These are phyloP conservation scores for Pilobolus umbonatus DNA, from an alignment of 192 early-diverging fungal species.

Conservation along the genomic window DNA sequence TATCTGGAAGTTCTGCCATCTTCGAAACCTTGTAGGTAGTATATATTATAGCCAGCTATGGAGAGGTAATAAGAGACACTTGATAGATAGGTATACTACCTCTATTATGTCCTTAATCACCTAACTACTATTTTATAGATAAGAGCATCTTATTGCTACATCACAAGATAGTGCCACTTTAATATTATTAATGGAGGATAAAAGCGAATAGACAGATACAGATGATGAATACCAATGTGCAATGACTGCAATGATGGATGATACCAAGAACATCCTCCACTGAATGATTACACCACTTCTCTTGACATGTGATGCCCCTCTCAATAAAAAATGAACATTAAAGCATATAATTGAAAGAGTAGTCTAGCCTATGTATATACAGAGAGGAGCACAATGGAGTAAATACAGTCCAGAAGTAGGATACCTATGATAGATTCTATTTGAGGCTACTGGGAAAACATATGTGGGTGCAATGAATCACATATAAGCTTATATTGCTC, in stretches of 20 bases:
- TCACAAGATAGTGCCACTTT: conserved; percentile 50
- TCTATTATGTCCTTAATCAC: too few species aligned
- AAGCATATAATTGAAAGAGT: conserved; percentile 47
- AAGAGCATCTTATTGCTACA: conserved; percentile 38
- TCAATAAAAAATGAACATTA: conserved; percentile 37
- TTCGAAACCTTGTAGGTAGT: conserved; percentile 52
- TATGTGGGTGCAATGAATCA: neutral
- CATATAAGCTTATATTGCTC: neutral
- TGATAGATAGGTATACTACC: conserved; percentile 44
- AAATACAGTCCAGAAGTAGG: conserved; percentile 46
- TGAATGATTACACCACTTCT: conserved; percentile 51
- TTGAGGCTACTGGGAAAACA: conserved; percentile 42
- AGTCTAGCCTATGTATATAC: conserved; percentile 53
- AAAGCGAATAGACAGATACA: conserved; percentile 48
- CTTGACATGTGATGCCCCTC: conserved; percentile 51
- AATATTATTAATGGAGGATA: conserved; percentile 58
- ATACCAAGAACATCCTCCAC: conserved; percentile 50
- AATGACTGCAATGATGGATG: conserved; percentile 66
- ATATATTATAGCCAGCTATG: conserved; percentile 54
- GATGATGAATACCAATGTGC: conserved; percentile 62
- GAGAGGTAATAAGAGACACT: conserved; percentile 40
- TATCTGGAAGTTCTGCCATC: conserved; percentile 27
- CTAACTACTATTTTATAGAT: too few species aligned
- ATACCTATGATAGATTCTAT: conserved; percentile 61
- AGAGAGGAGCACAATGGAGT: conserved; percentile 45